Evolutionary conservation across 768 basidiomycete genomes (phyloP).

Genomic region (Cystobasidium tubakii): DNA sequence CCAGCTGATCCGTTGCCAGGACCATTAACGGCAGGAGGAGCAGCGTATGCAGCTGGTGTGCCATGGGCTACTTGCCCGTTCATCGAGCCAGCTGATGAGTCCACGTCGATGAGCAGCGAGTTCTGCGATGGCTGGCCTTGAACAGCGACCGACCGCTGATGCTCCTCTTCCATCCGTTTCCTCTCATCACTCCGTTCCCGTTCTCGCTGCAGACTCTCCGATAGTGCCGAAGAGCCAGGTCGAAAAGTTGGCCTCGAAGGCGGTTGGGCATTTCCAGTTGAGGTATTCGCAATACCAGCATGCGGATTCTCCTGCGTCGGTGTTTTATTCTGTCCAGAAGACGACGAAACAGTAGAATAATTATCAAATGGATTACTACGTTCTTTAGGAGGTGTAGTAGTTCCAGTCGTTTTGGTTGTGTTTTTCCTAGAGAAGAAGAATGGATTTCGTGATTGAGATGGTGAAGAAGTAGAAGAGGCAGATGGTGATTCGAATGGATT

Average conservation of each 20-base stretch:
- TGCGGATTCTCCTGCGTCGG: neutral
- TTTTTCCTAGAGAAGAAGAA: slow-evolving; percentile 8
- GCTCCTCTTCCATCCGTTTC: neutral
- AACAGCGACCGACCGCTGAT: neutral
- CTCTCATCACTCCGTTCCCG: slow-evolving; percentile 10
- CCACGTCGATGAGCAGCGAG: neutral
- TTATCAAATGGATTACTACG: slow-evolving; percentile 14
- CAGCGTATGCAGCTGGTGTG: neutral
- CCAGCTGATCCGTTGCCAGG: slow-evolving; percentile 1
- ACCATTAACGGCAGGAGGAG: neutral
- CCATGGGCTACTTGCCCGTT: neutral
- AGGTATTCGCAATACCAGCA: neutral
- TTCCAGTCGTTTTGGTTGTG: neutral
- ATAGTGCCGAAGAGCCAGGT: neutral
- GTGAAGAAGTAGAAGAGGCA: neutral
- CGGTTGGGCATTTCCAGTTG: neutral
- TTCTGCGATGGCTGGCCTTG: neutral
- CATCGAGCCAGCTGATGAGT: neutral
- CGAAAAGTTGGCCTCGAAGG: neutral
- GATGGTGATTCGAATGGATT: slow-evolving; percentile 6
- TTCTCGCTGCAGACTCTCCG: slow-evolving; percentile 17
- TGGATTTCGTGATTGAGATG: neutral
- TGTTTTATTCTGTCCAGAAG: neutral
- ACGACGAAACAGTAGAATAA: neutral
- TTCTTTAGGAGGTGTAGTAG: slow-evolving; percentile 15